Evolutionary conservation across 129 eudicot species (phyloP).

Genomic region (Centrapalus pauciflorus): DNA sequence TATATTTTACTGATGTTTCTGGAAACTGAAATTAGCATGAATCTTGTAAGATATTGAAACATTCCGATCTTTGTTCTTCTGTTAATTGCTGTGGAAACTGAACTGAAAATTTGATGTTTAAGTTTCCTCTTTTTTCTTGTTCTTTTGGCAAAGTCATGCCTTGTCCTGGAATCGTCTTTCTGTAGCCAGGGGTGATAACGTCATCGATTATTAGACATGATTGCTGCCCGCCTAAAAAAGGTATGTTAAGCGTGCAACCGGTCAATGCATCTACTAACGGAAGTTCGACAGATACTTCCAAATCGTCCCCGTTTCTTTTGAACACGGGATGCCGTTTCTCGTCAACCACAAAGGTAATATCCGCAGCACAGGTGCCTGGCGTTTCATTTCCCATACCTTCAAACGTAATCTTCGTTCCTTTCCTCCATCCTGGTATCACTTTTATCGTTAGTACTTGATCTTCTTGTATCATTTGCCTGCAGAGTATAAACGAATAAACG

Average conservation of each 20-base stretch:
- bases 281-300: conserved; percentile 41
- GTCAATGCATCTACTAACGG: conserved; percentile 59
- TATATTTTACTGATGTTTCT: too few relatives aligned
- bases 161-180: conserved; percentile 44
- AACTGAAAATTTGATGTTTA: conserved; percentile 46
- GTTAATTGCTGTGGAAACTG: conserved; percentile 49
- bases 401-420: conserved; percentile 62
- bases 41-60: conserved; percentile 37
- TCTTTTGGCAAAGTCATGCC: conserved; percentile 56
- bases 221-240: conserved; percentile 37
- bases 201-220: conserved; percentile 38
- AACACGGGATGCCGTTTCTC: conserved; percentile 50
- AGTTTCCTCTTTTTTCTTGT: conserved; percentile 47
- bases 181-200: conserved; percentile 49
- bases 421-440: conserved; percentile 80
- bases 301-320: conserved; percentile 51
- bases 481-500: background rate
- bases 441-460: conserved; percentile 53
- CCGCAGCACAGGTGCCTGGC: conserved; percentile 34
- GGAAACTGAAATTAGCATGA: conserved; percentile 25
- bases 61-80: conserved; percentile 37
- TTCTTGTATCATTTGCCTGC: conserved; percentile 53
- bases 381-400: conserved; percentile 52
- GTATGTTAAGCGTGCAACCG: conserved; percentile 47
- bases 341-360: conserved; percentile 39